Conservation (phyloP, 306 rosid species). For the Pueraria montana region DNA sequence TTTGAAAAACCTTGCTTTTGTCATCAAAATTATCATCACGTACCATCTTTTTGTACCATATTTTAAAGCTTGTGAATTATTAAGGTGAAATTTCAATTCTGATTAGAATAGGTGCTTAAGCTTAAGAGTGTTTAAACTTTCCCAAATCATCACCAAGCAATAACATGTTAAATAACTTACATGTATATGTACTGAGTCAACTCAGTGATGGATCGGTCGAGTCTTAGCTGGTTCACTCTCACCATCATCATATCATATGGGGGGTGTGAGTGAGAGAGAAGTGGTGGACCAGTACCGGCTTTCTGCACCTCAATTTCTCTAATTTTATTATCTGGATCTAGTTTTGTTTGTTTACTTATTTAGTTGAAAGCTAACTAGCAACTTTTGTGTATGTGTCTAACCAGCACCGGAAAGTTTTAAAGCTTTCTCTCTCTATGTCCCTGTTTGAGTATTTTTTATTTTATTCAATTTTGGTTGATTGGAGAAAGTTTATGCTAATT, state of each 20-base stretch:
- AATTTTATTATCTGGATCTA: constrained; percentile 27
- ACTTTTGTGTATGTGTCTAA: constrained; percentile 41
- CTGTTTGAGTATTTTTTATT: background rate
- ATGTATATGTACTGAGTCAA: constrained; percentile 37
- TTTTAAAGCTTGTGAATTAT: too few species aligned
- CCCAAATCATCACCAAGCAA: constrained; percentile 21
- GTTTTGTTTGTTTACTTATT: constrained; percentile 31
- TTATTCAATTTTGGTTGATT: constrained; percentile 21
- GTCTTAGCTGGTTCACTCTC: constrained; percentile 27
- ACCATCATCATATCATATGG: constrained; percentile 46
- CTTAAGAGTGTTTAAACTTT: constrained; percentile 30
- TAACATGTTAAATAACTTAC: background rate
- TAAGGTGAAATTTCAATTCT: background rate
- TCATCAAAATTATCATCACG: too few species aligned
- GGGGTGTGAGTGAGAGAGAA: constrained; percentile 38
- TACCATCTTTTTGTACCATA: too few species aligned
- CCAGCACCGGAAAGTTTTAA: constrained; percentile 15
- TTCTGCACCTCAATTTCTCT: constrained; percentile 17
- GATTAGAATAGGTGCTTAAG: background rate
- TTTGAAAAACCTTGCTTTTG: too few species aligned
- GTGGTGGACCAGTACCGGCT: constrained; percentile 47
- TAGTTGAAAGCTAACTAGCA: background rate
- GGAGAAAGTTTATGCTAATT: background rate
- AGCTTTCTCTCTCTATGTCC: background rate
- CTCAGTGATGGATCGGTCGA: constrained; percentile 41